Percentiles rank a stretch among this genome's conserved stretches.
Conservation (phyloP, 2,329 filamentous ascomycete genomes). For the Cladosporium sp. region DNA sequence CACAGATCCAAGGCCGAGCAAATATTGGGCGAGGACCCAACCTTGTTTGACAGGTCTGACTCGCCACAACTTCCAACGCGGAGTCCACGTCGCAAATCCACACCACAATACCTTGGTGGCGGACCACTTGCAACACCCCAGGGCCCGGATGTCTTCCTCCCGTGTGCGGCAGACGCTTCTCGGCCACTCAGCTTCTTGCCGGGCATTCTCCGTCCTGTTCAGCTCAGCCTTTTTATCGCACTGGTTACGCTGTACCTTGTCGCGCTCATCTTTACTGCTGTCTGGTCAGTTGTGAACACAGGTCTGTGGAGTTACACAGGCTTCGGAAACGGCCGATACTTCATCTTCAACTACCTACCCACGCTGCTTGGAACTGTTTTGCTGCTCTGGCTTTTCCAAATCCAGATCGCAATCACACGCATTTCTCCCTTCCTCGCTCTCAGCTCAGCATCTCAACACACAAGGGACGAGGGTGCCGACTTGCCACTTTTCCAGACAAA, state of each 20-base stretch:
- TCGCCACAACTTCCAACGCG: constrained; percentile 17
- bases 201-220: constrained; percentile 66
- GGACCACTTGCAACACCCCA: constrained; percentile 3
- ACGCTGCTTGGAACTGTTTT: constrained; percentile 72
- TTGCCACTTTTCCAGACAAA: constrained; percentile 62
- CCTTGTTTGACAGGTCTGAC: constrained; percentile 1
- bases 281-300: constrained; percentile 63
- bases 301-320: constrained; percentile 70
- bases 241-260: constrained; percentile 70
- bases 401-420: constrained; percentile 74
- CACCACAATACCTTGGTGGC: constrained; percentile 15
- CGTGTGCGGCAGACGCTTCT: constrained; percentile 33
- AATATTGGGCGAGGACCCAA: constrained; percentile 18
- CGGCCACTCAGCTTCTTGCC: constrained; percentile 68
- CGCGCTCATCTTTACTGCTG: constrained; percentile 70
- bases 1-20: constrained; percentile 18
- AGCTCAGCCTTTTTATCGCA: constrained; percentile 62
- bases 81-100: constrained; percentile 18
- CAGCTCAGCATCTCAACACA: constrained; percentile 62
- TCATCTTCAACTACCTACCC: constrained; percentile 82
- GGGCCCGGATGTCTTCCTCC: constrained; percentile 37
- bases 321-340: constrained; percentile 75
- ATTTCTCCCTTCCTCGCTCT: constrained; percentile 78
- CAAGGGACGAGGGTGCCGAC: constrained; percentile 67
- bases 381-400: constrained; percentile 74